phyloP scores from a whole-genome alignment of 495 filamentous ascomycete genomes.

The Daldinia caldariorum region DNA sequence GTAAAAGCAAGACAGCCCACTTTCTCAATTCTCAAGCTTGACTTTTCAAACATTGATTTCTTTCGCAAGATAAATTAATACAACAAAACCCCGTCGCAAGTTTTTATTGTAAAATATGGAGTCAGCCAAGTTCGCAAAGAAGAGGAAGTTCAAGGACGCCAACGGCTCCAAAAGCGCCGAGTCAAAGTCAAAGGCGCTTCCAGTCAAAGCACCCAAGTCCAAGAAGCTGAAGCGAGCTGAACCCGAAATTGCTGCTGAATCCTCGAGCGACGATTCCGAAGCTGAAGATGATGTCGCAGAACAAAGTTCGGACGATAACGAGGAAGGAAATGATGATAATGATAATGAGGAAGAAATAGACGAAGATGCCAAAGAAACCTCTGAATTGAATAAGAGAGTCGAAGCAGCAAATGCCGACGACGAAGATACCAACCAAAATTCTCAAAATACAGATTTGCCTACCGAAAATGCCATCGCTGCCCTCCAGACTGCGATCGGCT shows the following conservation, averaged over 20 bases:
- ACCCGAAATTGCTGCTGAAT: slow-evolving; percentile 32
- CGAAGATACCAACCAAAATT: slow-evolving; percentile 41
- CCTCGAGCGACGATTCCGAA: slow-evolving; percentile 38
- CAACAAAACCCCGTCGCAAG: slow-evolving; percentile 13
- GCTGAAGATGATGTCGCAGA: slow-evolving; percentile 44
- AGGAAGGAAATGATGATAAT: slow-evolving; percentile 35
- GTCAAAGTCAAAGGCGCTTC: slow-evolving; percentile 21
- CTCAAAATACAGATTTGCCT: slow-evolving; percentile 34
- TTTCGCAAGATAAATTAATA: neutral
- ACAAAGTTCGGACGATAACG: slow-evolving; percentile 39
- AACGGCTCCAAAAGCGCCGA: slow-evolving; percentile 46
- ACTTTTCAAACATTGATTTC: slow-evolving; percentile 1
- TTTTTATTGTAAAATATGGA: slow-evolving; percentile 48
- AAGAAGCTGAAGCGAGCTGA: slow-evolving; percentile 47
- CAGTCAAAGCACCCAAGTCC: slow-evolving; percentile 38
- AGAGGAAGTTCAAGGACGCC: slow-evolving; percentile 58
- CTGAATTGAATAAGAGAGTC: slow-evolving; percentile 40
- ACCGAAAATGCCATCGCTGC: slow-evolving; percentile 32
- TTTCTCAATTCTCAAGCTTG: slow-evolving; percentile 2
- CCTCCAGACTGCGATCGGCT: slow-evolving; percentile 46
- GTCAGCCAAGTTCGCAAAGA: slow-evolving; percentile 54
- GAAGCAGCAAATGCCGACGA: slow-evolving; percentile 44
- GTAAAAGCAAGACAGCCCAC: slow-evolving; percentile 21
- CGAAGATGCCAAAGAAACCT: slow-evolving; percentile 28
- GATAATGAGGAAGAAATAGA: slow-evolving; percentile 35